A percentile compares a stretch with the other conserved stretches of the same genome.
Conservation (phyloP, 192 early-diverging fungal species). For the Spinellus fusiger region DNA sequence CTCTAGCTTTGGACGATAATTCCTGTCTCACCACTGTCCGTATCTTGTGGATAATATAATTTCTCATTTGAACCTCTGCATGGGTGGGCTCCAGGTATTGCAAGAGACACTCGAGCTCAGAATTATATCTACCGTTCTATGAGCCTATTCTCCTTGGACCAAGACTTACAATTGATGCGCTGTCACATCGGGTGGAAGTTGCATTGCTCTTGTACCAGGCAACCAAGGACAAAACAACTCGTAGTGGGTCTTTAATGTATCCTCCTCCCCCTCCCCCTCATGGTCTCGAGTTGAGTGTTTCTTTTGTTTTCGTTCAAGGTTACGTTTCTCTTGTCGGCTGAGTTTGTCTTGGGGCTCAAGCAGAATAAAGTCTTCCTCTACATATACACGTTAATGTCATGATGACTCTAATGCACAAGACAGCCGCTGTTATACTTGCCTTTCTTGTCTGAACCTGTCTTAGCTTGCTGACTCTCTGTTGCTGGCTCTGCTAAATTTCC, state of each 20-base stretch:
- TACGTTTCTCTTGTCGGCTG: slow-evolving; percentile 8
- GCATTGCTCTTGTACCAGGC: neutral
- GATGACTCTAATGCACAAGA: no score
- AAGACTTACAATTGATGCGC: slow-evolving; percentile 6
- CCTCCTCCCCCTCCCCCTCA: neutral
- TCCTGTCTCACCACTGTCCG: slow-evolving; percentile 26
- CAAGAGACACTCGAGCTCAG: slow-evolving; percentile 72
- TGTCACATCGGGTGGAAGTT: neutral
- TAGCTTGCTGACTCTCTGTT: no score
- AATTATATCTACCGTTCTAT: neutral
- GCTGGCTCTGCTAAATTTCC: no score
- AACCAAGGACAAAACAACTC: slow-evolving; percentile 19
- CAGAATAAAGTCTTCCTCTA: slow-evolving; percentile 15
- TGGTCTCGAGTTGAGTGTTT: neutral
- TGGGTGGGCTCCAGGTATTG: slow-evolving; percentile 75
- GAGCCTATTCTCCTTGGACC: neutral
- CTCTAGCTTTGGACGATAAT: slow-evolving; percentile 10
- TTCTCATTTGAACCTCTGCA: slow-evolving; percentile 74
- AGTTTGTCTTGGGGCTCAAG: neutral
- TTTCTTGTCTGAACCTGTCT: no score
- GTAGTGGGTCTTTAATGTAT: neutral
- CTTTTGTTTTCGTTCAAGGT: neutral
- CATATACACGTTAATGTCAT: no score
- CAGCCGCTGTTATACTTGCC: no score
- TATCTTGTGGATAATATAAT: slow-evolving; percentile 62